A percentile compares a stretch with the other conserved stretches of the same genome.
Conservation (phyloP, 441 rosid species). For the Dalechampia spathulata region DNA sequence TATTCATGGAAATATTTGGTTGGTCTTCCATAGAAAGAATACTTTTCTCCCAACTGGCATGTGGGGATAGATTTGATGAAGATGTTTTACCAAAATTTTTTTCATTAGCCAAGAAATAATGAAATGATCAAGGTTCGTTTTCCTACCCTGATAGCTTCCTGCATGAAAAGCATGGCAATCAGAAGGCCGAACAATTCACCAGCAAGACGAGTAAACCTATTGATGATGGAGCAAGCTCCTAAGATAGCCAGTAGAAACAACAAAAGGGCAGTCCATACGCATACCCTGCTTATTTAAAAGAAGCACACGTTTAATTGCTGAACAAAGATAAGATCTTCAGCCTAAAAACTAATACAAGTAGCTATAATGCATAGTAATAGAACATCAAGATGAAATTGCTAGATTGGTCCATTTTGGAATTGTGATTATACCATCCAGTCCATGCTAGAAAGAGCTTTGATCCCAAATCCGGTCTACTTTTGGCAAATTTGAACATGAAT, state of each 20-base stretch:
- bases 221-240: slow-evolving; percentile 76
- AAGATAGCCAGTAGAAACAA: slow-evolving; percentile 56
- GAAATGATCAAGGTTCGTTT: not conserved
- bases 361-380: not conserved
- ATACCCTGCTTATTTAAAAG: slow-evolving; percentile 43
- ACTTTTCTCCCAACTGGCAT: too few species aligned
- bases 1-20: too few species aligned
- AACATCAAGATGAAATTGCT: slow-evolving; percentile 1
- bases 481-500: slow-evolving; percentile 64
- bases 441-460: slow-evolving; percentile 63
- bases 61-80: not conserved
- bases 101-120: not conserved
- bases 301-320: not conserved
- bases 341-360: not conserved
- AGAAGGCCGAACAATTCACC: slow-evolving; percentile 80
- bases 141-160: slow-evolving; percentile 66
- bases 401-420: slow-evolving; percentile 4
- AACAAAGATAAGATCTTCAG: not conserved
- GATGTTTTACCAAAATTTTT: not conserved
- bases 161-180: slow-evolving; percentile 83
- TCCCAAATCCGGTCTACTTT: slow-evolving; percentile 63
- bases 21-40: too few species aligned
- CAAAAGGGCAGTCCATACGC: slow-evolving; percentile 66
- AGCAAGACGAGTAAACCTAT: slow-evolving; percentile 69
- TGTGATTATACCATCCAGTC: slow-evolving; percentile 56